phyloP scores from a whole-genome alignment of 2,329 filamentous ascomycete genomes.

The Hypoxylon sp. region DNA sequence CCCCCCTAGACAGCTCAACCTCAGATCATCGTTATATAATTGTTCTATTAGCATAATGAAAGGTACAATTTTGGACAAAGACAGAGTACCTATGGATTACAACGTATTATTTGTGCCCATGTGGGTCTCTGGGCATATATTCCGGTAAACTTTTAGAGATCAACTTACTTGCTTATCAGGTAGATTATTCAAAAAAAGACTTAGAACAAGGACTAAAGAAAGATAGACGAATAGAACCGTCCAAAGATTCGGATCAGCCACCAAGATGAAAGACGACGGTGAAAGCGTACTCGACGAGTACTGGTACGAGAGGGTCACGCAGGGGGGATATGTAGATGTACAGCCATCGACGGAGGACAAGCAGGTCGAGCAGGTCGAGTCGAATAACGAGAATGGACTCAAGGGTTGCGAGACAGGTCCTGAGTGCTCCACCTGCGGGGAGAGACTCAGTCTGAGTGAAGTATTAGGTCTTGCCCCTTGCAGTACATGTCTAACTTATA shows the following conservation, averaged over 20 bases:
- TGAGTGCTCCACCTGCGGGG: slow-evolving; percentile 33
- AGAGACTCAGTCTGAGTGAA: neutral
- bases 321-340: slow-evolving; percentile 19
- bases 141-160: neutral
- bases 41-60: neutral
- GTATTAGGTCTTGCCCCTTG: slow-evolving; percentile 10
- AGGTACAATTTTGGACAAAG: neutral
- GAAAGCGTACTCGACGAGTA: slow-evolving; percentile 28
- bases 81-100: neutral
- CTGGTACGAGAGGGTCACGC: slow-evolving; percentile 16
- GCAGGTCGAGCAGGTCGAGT: too few species aligned
- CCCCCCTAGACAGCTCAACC: neutral
- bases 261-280: neutral
- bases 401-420: slow-evolving; percentile 17
- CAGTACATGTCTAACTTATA: slow-evolving; percentile 26
- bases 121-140: neutral
- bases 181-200: neutral
- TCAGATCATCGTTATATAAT: neutral
- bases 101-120: neutral
- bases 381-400: neutral
- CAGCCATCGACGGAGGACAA: neutral
- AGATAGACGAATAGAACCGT: neutral
- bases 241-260: neutral
- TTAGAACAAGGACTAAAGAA: neutral
- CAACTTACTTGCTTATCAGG: neutral